Conservation (phyloP, 2,329 filamentous ascomycete genomes). For the Aquanectria penicillioides region DNA sequence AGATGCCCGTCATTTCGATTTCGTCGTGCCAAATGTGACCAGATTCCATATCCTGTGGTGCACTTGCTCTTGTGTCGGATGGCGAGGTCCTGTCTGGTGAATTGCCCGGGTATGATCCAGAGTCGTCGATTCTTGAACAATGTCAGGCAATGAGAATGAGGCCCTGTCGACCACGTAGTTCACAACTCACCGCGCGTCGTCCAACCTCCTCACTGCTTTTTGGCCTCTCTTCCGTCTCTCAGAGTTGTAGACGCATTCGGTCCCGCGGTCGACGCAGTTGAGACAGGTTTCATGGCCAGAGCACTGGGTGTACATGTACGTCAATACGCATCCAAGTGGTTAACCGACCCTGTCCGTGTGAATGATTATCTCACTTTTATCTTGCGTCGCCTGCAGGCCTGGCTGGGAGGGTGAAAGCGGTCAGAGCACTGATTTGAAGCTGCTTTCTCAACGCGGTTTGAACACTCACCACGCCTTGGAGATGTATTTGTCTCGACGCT, state of each 20-base stretch:
- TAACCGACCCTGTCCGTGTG: not conserved
- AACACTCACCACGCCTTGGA: not conserved
- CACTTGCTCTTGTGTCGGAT: not conserved
- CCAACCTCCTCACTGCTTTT: not conserved
- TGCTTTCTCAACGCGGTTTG: too few species aligned
- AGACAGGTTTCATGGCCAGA: not conserved
- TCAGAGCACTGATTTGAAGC: too few species aligned
- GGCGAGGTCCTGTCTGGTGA: not conserved
- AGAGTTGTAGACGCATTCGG: not conserved
- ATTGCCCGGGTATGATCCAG: not conserved
- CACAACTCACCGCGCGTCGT: not conserved
- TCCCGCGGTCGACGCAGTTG: not conserved
- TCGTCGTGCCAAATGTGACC: not conserved
- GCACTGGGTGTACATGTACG: too few species aligned
- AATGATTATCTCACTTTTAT: not conserved
- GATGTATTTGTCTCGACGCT: constrained; percentile 1
- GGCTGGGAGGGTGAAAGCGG: not conserved
- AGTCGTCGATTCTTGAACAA: not conserved
- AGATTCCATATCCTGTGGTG: not conserved
- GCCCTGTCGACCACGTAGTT: not conserved
- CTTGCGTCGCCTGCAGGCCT: not conserved
- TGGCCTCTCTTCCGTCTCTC: not conserved
- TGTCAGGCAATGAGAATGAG: not conserved
- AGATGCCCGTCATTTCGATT: not conserved
- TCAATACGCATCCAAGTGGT: too few species aligned